These are phyloP conservation scores for Sugiyamaella castrensis DNA, from an alignment of 1,139 yeast species.

Conservation along the genomic window DNA sequence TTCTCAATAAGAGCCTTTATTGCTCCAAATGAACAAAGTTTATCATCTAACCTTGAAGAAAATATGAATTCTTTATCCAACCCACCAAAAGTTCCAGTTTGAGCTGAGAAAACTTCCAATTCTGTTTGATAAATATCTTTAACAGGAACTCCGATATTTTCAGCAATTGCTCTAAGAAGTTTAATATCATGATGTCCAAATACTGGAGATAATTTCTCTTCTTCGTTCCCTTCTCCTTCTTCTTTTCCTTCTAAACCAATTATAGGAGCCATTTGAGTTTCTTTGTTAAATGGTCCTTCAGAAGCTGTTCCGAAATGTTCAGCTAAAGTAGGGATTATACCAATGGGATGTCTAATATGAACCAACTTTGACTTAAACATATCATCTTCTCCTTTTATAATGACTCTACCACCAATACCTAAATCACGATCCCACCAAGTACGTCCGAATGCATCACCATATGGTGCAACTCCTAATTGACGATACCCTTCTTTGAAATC, in stretches of 20 bases:
- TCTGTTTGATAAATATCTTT: conserved; percentile 76
- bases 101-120: conserved; percentile 73
- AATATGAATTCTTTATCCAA: conserved; percentile 79
- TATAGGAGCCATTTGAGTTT: conserved; percentile 78
- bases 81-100: conserved; percentile 78
- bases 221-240: conserved; percentile 37
- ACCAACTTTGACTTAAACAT: conserved; percentile 61
- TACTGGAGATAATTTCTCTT: conserved; percentile 51
- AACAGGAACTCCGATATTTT: conserved; percentile 50
- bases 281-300: conserved; percentile 73
- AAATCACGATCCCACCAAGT: conserved; percentile 90
- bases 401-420: conserved; percentile 87
- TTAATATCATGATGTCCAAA: conserved; percentile 67
- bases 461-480: conserved; percentile 85
- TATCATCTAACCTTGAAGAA: conserved; percentile 83
- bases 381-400: conserved; percentile 30
- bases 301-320: conserved; percentile 80
- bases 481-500: conserved; percentile 62
- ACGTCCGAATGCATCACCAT: conserved; percentile 72
- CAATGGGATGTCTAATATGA: conserved; percentile 71
- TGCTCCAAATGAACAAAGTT: conserved; percentile 80
- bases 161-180: conserved; percentile 63
- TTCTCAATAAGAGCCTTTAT: conserved; percentile 51
- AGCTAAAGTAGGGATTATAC: conserved; percentile 87
- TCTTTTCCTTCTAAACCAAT: conserved; percentile 49